These are phyloP conservation scores for Bathelium albidoporum DNA, from an alignment of 495 filamentous ascomycete genomes.

Conservation along the genomic window DNA sequence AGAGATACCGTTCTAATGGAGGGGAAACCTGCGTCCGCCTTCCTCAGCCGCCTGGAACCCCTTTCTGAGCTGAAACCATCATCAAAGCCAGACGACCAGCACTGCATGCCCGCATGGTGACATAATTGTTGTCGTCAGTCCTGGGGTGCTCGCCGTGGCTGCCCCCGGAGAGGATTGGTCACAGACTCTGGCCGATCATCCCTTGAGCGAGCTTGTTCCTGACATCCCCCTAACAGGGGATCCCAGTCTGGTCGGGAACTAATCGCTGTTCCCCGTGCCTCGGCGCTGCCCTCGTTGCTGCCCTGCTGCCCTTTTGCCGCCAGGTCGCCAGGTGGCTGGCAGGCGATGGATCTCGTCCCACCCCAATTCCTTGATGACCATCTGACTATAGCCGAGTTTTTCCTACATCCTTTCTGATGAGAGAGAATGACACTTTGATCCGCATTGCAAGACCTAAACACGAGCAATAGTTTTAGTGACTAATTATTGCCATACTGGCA, in stretches of 20 bases:
- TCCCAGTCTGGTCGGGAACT: background rate
- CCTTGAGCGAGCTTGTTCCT: background rate
- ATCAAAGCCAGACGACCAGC: background rate
- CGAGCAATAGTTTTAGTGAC: too few species aligned
- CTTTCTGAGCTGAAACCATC: constrained; percentile 1
- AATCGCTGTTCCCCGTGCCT: background rate
- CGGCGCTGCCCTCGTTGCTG: background rate
- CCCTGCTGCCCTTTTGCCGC: background rate
- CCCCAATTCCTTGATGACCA: background rate
- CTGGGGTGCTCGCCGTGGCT: background rate
- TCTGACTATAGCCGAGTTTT: background rate
- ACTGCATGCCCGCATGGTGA: background rate
- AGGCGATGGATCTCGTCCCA: background rate
- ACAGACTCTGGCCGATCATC: background rate
- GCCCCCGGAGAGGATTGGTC: background rate
- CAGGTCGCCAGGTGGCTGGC: background rate
- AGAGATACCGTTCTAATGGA: background rate
- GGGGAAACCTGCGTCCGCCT: background rate
- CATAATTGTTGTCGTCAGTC: background rate
- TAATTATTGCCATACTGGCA: too few species aligned
- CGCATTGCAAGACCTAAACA: too few species aligned
- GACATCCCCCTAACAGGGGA: background rate
- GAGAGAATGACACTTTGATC: too few species aligned
- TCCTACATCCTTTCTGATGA: background rate
- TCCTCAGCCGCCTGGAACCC: background rate